A percentile compares a stretch with the other conserved stretches of the same genome.
Evolutionary conservation across 2,329 filamentous ascomycete genomes (phyloP).

Genomic region (Sporothrix phasma): DNA sequence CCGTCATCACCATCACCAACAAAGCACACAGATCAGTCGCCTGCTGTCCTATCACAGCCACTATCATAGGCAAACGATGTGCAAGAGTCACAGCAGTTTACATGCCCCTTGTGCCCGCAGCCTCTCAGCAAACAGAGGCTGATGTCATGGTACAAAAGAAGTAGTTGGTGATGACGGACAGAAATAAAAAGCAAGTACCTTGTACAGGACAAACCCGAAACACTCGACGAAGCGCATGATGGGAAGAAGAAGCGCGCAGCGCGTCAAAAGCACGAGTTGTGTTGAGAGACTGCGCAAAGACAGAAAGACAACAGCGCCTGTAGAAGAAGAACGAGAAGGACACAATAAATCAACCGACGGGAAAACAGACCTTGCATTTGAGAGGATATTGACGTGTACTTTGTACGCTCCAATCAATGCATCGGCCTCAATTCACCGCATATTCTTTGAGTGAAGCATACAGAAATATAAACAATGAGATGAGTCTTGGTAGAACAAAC

Average conservation of each 20-base stretch:
- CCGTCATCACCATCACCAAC: not conserved
- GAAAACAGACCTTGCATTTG: not conserved
- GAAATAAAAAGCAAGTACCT: not conserved
- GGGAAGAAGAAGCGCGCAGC: not conserved
- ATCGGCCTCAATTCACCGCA: not conserved
- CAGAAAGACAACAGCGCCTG: not conserved
- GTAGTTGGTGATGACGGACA: not conserved
- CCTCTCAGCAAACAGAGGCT: not conserved
- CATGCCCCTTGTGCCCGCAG: not conserved
- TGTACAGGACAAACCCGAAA: not conserved
- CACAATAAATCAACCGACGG: too few species aligned
- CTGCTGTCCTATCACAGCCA: constrained; percentile 1
- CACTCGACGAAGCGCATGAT: not conserved
- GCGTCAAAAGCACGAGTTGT: not conserved
- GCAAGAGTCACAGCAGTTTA: not conserved
- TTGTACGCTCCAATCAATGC: not conserved
- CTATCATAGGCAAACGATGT: not conserved
- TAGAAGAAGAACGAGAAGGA: not conserved
- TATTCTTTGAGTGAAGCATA: not conserved
- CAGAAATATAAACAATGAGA: not conserved
- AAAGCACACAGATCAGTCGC: not conserved
- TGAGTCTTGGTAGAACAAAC: too few species aligned
- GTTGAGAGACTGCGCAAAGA: not conserved
- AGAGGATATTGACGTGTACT: not conserved
- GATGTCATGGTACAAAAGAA: too few species aligned